Evolutionary conservation across 2,329 filamentous ascomycete species (phyloP).

Genomic region (Sarocladium kiliense): DNA sequence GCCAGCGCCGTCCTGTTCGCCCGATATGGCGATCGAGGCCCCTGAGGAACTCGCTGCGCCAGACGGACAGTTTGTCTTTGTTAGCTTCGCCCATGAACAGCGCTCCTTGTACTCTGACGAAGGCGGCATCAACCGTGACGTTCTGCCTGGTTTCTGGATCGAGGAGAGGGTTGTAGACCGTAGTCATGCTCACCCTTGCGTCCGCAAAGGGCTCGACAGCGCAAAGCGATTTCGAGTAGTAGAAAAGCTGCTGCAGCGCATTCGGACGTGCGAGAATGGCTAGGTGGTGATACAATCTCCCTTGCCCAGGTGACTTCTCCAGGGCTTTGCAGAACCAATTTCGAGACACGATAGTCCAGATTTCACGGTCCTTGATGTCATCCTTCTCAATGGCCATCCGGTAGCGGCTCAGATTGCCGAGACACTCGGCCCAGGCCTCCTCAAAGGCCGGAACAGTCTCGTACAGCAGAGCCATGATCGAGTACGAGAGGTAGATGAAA

Average conservation of each 20-base stretch:
- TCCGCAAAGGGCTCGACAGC: constrained; percentile 62
- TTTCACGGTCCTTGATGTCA: constrained; percentile 67
- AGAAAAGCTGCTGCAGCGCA: constrained; percentile 65
- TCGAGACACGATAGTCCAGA: constrained; percentile 74
- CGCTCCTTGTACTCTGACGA: constrained; percentile 59
- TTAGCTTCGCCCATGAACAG: constrained; percentile 50
- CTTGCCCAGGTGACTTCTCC: constrained; percentile 68
- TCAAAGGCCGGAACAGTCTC: constrained; percentile 80
- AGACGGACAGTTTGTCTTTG: constrained; percentile 37
- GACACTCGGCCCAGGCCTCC: constrained; percentile 89
- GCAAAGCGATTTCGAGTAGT: constrained; percentile 65
- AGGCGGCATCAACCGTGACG: constrained; percentile 46
- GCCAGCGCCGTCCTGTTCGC: constrained; percentile 44
- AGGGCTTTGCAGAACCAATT: constrained; percentile 84
- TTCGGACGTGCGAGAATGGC: constrained; percentile 72
- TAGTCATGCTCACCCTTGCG: constrained; percentile 66
- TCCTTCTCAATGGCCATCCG: constrained; percentile 87
- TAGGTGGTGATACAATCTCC: constrained; percentile 81
- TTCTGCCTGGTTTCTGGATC: constrained; percentile 28
- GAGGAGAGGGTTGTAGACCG: constrained; percentile 58
- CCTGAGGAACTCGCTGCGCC: constrained; percentile 43
- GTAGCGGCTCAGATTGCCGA: constrained; percentile 81
- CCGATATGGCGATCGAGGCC: constrained; percentile 54
- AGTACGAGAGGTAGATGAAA: constrained; percentile 85
- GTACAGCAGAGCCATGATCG: constrained; percentile 80